Conservation (phyloP, 106 monocot genomes). For the Allium fistulosum region DNA sequence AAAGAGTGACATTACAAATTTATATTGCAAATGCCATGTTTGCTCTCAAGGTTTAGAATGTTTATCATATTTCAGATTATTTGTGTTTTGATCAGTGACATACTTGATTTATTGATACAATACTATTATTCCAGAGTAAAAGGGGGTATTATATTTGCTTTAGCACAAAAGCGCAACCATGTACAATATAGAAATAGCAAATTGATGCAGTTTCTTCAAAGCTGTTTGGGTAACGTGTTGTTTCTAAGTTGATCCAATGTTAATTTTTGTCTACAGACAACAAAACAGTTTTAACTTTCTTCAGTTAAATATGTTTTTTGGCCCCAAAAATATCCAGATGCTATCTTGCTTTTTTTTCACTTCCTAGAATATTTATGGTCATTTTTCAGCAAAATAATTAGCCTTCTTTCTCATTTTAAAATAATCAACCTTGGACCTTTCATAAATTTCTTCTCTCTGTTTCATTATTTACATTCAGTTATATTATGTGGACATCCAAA, state of each 20-base stretch:
- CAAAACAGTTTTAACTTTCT: too few species aligned
- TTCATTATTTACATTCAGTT: background rate
- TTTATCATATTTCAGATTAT: background rate
- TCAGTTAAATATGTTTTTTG: too few species aligned
- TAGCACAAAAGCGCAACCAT: constrained; percentile 75
- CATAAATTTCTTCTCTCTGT: background rate
- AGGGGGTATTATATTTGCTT: constrained; percentile 85
- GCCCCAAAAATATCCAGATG: too few species aligned
- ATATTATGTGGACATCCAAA: constrained; percentile 73
- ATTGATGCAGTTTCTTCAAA: constrained; percentile 95
- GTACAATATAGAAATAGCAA: constrained; percentile 97
- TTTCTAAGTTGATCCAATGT: too few species aligned
- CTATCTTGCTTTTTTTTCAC: too few species aligned
- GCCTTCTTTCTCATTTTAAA: too few species aligned
- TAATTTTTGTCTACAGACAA: too few species aligned
- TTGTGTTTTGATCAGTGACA: too few species aligned
- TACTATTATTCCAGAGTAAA: constrained; percentile 40
- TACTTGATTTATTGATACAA: too few species aligned
- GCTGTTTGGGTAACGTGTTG: constrained; percentile 62
- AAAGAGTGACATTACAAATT: constrained; percentile 48
- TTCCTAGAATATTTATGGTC: too few species aligned
- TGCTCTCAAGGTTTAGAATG: constrained; percentile 60
- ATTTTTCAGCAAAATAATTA: too few species aligned
- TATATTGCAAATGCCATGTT: constrained; percentile 59
- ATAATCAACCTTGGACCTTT: too few species aligned